Percentiles rank a stretch among this genome's conserved stretches.
Conservation (phyloP, 306 rosid species). For the Sechiopsis laciniata region DNA sequence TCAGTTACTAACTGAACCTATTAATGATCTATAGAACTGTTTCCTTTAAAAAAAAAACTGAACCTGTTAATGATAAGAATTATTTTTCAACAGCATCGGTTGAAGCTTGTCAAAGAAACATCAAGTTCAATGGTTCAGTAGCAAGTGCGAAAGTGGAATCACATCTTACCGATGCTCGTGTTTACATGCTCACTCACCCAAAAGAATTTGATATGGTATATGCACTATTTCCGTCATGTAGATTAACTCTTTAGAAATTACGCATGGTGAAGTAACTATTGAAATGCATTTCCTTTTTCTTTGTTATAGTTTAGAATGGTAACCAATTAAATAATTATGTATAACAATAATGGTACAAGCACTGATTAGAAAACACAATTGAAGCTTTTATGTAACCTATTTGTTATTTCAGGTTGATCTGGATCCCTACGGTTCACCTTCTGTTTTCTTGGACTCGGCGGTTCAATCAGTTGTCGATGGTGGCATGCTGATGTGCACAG, state of each 20-base stretch:
- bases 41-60: no score
- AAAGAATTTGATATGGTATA: conserved; percentile 89
- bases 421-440: conserved; percentile 98
- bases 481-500: conserved; percentile 95
- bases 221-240: conserved; percentile 19
- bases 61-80: conserved; percentile 23
- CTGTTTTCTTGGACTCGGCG: conserved; percentile 91
- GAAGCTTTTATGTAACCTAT: conserved; percentile 5
- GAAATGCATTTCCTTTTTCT: not conserved
- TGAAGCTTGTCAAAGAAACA: conserved; percentile 92
- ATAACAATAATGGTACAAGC: not conserved
- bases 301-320: not conserved
- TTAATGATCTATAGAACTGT: no score
- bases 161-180: conserved; percentile 92
- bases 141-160: conserved; percentile 84
- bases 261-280: not conserved
- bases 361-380: not conserved
- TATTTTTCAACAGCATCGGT: conserved; percentile 58
- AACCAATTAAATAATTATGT: not conserved
- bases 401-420: conserved; percentile 77
- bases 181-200: conserved; percentile 86
- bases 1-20: conserved; percentile 9
- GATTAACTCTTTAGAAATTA: not conserved
- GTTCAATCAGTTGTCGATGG: conserved; percentile 95
- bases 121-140: conserved; percentile 91